These are phyloP conservation scores for Penicillium rolfsii DNA, from an alignment of 2,329 filamentous ascomycete genomes.

Conservation along the genomic window DNA sequence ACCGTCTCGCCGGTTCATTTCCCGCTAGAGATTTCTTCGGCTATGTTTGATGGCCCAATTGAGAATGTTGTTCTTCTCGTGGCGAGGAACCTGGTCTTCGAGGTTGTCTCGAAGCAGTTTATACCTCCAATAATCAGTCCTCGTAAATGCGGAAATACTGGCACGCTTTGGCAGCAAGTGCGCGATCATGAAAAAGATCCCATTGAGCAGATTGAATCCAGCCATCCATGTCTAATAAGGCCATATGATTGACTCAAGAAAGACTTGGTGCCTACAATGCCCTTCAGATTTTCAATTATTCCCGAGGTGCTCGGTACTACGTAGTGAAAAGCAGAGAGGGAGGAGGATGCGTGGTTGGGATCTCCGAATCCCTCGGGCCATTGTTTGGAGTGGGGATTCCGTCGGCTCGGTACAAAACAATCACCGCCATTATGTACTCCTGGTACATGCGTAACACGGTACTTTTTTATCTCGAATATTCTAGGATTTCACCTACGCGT, in stretches of 20 bases:
- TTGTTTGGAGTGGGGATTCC: too few species aligned
- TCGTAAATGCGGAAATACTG: not conserved
- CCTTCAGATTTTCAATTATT: not conserved
- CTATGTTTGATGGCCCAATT: not conserved
- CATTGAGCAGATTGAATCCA: not conserved
- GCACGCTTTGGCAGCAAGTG: not conserved
- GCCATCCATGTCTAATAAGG: not conserved
- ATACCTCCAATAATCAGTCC: not conserved
- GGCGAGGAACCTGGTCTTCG: not conserved
- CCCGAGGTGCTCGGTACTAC: not conserved
- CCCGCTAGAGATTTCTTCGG: not conserved
- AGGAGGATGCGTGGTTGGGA: not conserved
- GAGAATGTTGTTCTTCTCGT: not conserved
- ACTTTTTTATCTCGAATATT: too few species aligned
- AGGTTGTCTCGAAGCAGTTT: not conserved
- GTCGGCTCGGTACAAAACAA: too few species aligned
- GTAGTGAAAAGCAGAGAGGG: not conserved
- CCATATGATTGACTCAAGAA: not conserved
- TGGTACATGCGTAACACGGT: too few species aligned
- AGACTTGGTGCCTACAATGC: not conserved
- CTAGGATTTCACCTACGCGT: too few species aligned
- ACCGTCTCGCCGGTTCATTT: constrained; percentile 3
- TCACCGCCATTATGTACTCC: too few species aligned
- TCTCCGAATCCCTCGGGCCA: not conserved
- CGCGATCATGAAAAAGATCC: constrained; percentile 4